These are phyloP conservation scores for Metarhizium guizhouense DNA, from an alignment of 2,329 filamentous ascomycete species.

Conservation along the genomic window DNA sequence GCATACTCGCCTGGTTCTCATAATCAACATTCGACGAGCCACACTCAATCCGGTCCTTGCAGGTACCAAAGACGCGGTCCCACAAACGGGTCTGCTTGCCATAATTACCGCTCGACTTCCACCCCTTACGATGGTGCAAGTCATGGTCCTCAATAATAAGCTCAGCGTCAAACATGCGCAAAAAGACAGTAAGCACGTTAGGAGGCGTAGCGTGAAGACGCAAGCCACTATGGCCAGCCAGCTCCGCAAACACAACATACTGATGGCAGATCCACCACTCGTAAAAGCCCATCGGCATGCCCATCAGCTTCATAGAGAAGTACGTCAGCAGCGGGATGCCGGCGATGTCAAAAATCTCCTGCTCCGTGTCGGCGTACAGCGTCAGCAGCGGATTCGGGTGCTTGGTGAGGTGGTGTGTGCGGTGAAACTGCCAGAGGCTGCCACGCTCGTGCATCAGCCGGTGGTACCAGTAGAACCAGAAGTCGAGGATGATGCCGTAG, in stretches of 20 bases:
- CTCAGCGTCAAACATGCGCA: conserved; percentile 23
- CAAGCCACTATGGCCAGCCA: conserved; percentile 13
- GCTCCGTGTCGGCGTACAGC: conserved; percentile 30
- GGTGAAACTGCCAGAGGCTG: conserved; percentile 27
- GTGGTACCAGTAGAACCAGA: not conserved
- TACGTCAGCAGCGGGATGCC: conserved; percentile 30
- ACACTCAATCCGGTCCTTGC: conserved; percentile 1
- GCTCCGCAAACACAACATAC: conserved; percentile 30
- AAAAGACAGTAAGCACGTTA: conserved; percentile 21
- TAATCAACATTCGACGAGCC: not conserved
- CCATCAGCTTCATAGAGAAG: conserved; percentile 21
- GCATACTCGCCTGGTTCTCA: not conserved
- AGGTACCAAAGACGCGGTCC: conserved; percentile 11
- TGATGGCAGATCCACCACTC: conserved; percentile 37
- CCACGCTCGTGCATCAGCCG: conserved; percentile 29
- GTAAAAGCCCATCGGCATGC: conserved; percentile 34
- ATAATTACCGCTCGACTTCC: conserved; percentile 26
- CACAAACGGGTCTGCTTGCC: conserved; percentile 27
- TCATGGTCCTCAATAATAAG: conserved; percentile 33
- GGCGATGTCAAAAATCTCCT: conserved; percentile 32
- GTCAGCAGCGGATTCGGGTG: conserved; percentile 12
- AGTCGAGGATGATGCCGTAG: not conserved
- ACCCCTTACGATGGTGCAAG: conserved; percentile 28
- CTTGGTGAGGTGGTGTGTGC: conserved; percentile 29
- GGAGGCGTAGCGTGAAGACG: conserved; percentile 25